These are phyloP conservation scores for Wallacemonas rigidus DNA, from an alignment of 208 protist genomes.

Conservation along the genomic window DNA sequence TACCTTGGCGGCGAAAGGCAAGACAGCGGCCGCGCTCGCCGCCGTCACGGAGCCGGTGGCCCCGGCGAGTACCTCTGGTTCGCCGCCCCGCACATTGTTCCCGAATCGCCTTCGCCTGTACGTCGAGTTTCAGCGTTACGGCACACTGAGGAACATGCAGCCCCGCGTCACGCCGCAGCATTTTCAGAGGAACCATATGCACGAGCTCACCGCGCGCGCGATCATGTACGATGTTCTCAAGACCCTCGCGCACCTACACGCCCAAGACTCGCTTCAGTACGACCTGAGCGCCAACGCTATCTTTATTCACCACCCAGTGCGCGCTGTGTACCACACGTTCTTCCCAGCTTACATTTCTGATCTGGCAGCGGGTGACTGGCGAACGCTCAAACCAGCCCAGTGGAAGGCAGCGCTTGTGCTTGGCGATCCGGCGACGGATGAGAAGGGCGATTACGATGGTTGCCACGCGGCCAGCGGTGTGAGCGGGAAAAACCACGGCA, in stretches of 20 bases:
- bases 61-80: neutral
- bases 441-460: neutral
- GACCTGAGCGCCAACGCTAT: constrained; percentile 75
- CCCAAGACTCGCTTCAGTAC: constrained; percentile 63
- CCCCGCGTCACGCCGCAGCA: constrained; percentile 45
- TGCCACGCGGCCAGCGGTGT: neutral
- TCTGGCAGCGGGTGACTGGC: constrained; percentile 48
- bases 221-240: constrained; percentile 84
- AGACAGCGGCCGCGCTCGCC: neutral
- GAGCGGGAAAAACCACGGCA: neutral
- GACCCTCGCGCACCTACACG: constrained; percentile 78
- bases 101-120: constrained; percentile 53
- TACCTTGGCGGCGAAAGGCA: neutral
- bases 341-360: constrained; percentile 86
- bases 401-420: constrained; percentile 35
- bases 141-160: constrained; percentile 55
- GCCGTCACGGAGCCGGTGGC: neutral
- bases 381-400: constrained; percentile 31
- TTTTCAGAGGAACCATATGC: constrained; percentile 57
- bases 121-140: constrained; percentile 66
- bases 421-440: constrained; percentile 27
- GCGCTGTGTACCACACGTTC: constrained; percentile 50
- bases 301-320: constrained; percentile 51
- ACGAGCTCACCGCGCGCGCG: constrained; percentile 71
- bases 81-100: neutral